phyloP scores from a whole-genome alignment of 2,329 filamentous ascomycete genomes.

The Calonectria honghensis region DNA sequence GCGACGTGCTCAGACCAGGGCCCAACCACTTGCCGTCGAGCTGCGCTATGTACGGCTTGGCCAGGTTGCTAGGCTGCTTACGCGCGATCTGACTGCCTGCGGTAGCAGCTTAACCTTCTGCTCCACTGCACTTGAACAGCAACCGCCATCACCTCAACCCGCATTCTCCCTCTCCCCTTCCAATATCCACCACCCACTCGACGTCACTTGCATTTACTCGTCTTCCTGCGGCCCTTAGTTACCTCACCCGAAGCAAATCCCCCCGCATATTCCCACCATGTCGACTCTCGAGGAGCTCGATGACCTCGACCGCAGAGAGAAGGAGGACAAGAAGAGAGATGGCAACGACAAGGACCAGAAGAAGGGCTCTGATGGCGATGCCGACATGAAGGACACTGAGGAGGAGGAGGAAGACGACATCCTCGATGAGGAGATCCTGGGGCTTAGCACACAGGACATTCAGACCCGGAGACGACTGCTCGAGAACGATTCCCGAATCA shows the following conservation, averaged over 20 bases:
- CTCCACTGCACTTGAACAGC: slow-evolving; percentile 43
- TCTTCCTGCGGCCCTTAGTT: not conserved
- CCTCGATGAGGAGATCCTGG: slow-evolving; percentile 94
- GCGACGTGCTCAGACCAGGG: slow-evolving; percentile 37
- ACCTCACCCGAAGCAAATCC: not conserved
- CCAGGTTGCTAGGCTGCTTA: slow-evolving; percentile 56
- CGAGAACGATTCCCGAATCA: slow-evolving; percentile 98
- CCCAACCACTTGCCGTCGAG: slow-evolving; percentile 40
- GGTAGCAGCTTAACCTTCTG: slow-evolving; percentile 47
- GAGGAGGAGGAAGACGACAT: slow-evolving; percentile 84
- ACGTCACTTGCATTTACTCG: not conserved
- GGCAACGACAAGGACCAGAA: slow-evolving; percentile 59
- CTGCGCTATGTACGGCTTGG: slow-evolving; percentile 41
- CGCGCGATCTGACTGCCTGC: slow-evolving; percentile 57
- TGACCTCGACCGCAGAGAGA: slow-evolving; percentile 87
- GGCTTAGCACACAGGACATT: slow-evolving; percentile 95
- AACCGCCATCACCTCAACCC: slow-evolving; percentile 41
- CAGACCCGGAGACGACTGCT: slow-evolving; percentile 91
- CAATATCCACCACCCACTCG: slow-evolving; percentile 22
- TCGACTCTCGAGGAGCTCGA: slow-evolving; percentile 95
- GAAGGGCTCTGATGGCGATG: slow-evolving; percentile 80
- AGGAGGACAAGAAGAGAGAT: slow-evolving; percentile 78
- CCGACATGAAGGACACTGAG: slow-evolving; percentile 92
- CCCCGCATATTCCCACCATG: slow-evolving; percentile 71
- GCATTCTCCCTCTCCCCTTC: slow-evolving; percentile 25